Evolutionary conservation across 139 green algal species (phyloP).

Genomic region (Axilococcus clingmanii): DNA sequence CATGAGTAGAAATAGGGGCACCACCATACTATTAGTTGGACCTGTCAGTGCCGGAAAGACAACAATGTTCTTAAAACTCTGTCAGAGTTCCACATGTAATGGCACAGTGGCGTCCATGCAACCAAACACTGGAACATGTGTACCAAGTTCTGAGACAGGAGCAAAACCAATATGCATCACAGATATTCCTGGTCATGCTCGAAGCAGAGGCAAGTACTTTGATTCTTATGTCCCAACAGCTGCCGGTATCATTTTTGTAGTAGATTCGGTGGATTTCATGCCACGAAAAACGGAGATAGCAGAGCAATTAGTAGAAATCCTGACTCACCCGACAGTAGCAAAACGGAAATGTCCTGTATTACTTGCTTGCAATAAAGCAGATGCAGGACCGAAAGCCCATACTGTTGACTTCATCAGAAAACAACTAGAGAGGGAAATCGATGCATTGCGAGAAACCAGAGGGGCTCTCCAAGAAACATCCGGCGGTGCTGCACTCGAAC

Average conservation of each 20-base stretch:
- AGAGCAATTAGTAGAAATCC: conserved; percentile 43
- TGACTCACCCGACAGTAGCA: conserved; percentile 40
- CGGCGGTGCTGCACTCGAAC: neutral
- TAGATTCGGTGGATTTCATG: conserved; percentile 78
- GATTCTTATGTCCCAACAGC: conserved; percentile 41
- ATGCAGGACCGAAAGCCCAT: conserved; percentile 73
- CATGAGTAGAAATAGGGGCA: conserved; percentile 10
- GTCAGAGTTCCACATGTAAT: conserved; percentile 30
- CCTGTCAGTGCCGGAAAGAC: conserved; percentile 67
- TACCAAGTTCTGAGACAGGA: conserved; percentile 18
- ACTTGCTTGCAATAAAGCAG: conserved; percentile 87
- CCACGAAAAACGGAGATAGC: conserved; percentile 45
- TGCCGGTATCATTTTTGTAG: conserved; percentile 65
- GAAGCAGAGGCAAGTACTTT: conserved; percentile 49
- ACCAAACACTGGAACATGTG: conserved; percentile 30
- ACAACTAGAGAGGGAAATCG: conserved; percentile 80
- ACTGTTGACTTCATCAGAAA: conserved; percentile 78
- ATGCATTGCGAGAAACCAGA: conserved; percentile 61
- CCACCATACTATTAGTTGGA: conserved; percentile 48
- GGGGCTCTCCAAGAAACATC: conserved; percentile 17
- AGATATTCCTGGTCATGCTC: conserved; percentile 78
- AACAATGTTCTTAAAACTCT: conserved; percentile 60
- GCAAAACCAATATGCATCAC: conserved; percentile 42
- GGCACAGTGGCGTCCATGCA: conserved; percentile 70
- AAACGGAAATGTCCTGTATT: conserved; percentile 63